Percentiles rank a stretch among this genome's conserved stretches.
Conservation (phyloP, 1,284 basidiomycete genomes). For the Cryptococcus sp. region DNA sequence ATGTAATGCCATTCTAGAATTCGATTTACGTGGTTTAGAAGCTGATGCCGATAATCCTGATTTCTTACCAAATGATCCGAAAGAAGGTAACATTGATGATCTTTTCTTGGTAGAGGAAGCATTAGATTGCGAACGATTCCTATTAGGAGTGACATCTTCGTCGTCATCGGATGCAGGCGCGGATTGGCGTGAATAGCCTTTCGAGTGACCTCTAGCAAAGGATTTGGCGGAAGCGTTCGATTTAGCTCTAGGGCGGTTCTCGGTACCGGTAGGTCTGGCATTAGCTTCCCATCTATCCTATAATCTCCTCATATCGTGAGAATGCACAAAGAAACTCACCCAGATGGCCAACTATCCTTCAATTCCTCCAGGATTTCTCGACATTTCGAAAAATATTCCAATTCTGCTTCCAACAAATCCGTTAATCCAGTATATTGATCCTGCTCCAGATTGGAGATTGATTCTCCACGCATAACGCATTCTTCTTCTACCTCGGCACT, state of each 20-base stretch:
- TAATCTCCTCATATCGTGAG: constrained; percentile 2
- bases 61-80: constrained; percentile 42
- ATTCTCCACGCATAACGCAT: constrained; percentile 65
- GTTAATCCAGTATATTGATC: constrained; percentile 62
- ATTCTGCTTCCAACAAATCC: constrained; percentile 64
- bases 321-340: constrained; percentile 48
- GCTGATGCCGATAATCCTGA: constrained; percentile 16
- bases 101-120: constrained; percentile 32
- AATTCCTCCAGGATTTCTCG: constrained; percentile 65
- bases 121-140: constrained; percentile 40
- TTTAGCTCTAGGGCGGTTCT: constrained; percentile 29
- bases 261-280: constrained; percentile 1
- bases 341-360: constrained; percentile 60
- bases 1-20: constrained; percentile 50
- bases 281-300: too few species aligned
- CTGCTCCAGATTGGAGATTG: constrained; percentile 70
- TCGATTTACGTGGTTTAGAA: constrained; percentile 24
- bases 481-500: constrained; percentile 80
- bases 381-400: constrained; percentile 68
- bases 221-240: constrained; percentile 31
- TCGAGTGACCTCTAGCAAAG: constrained; percentile 7
- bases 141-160: constrained; percentile 13
- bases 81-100: constrained; percentile 34
- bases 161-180: constrained; percentile 35
- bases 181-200: constrained; percentile 3